phyloP scores from a whole-genome alignment of 169 alveolate genomes.

The Eimeria praecox region DNA sequence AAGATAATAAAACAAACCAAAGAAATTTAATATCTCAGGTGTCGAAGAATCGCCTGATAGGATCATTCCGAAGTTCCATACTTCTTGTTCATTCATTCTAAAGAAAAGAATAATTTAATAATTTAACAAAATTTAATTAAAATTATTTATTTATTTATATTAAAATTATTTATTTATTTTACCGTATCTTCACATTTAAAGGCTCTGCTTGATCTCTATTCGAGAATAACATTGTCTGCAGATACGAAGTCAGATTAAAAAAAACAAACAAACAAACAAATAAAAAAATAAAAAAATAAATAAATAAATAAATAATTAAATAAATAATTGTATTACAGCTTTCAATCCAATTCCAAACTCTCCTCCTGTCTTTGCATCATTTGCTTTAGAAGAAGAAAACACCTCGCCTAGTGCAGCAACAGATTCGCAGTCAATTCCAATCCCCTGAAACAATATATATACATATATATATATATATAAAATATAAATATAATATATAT shows the following conservation, averaged over 20 bases:
- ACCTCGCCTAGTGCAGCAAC: conserved; percentile 76
- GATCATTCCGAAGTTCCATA: conserved; percentile 45
- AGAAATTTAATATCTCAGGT: conserved; percentile 18
- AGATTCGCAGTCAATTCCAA: conserved; percentile 70
- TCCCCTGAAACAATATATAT: conserved; percentile 3
- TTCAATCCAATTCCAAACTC: conserved; percentile 82
- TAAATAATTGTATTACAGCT: conserved; percentile 43
- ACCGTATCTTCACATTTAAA: conserved; percentile 41
- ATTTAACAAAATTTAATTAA: background rate
- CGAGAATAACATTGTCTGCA: conserved; percentile 69
- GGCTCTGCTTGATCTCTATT: background rate
- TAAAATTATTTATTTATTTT: background rate
- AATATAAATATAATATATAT: background rate
- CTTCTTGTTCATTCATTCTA: conserved; percentile 55
- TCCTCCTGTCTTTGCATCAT: conserved; percentile 73
- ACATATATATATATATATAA: background rate
- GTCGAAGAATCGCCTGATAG: background rate
- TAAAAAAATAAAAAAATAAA: background rate
- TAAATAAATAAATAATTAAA: background rate
- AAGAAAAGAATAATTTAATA: background rate
- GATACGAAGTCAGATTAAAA: too few species aligned
- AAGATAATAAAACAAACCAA: background rate
- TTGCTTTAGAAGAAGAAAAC: conserved; percentile 76
- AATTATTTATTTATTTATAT: background rate
- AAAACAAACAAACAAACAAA: background rate